phyloP scores from a whole-genome alignment of 2,329 filamentous ascomycete species.

The Coniochaeta pulveracea region DNA sequence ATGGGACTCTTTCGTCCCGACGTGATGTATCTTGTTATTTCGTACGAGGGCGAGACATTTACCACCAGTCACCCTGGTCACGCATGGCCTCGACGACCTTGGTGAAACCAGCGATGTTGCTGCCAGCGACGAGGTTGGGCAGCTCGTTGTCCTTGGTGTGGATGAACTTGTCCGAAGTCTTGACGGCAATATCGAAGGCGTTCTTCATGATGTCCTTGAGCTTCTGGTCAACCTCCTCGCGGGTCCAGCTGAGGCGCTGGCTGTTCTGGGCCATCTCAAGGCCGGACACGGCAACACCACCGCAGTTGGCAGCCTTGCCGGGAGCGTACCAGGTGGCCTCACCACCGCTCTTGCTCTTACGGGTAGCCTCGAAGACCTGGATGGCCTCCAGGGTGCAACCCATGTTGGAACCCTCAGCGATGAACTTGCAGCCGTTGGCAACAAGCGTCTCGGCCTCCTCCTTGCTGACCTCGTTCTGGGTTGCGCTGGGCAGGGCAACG shows the following conservation, averaged over 20 bases:
- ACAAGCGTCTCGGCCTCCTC: conserved; percentile 83
- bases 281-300: conserved; percentile 92
- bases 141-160: conserved; percentile 68
- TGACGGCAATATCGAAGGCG: conserved; percentile 80
- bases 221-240: conserved; percentile 81
- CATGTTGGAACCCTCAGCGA: conserved; percentile 98
- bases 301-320: conserved; percentile 94
- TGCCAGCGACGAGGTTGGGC: conserved; percentile 82
- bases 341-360: conserved; percentile 52
- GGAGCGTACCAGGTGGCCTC: conserved; percentile 88
- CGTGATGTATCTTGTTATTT: too few relatives aligned
- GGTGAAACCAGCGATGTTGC: conserved; percentile 95
- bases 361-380: conserved; percentile 74
- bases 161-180: conserved; percentile 85
- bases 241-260: conserved; percentile 71
- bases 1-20: too few relatives aligned
- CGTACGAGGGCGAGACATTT: too few relatives aligned
- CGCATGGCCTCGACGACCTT: conserved; percentile 94
- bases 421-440: conserved; percentile 64
- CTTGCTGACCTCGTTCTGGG: conserved; percentile 92
- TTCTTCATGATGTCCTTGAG: conserved; percentile 92
- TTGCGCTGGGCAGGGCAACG: conserved; percentile 83
- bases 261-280: conserved; percentile 99
- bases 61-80: conserved; percentile 96
- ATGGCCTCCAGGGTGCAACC: conserved; percentile 95